Conservation (phyloP, 768 basidiomycete genomes). For the Paxillus rubicundulus region DNA sequence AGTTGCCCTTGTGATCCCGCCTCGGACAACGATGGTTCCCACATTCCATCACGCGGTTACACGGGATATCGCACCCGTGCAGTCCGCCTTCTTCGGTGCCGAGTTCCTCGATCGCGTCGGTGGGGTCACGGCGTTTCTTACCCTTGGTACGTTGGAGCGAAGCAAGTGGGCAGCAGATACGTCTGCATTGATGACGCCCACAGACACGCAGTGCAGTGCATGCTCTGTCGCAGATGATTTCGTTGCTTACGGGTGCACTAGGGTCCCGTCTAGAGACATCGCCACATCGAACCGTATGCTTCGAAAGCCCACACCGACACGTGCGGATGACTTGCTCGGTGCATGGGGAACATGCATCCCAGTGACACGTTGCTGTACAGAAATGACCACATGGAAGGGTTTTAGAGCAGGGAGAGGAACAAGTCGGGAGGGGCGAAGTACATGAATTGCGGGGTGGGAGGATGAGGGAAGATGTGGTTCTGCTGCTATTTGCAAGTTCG, state of each 20-base stretch:
- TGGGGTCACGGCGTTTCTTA: conserved; percentile 48
- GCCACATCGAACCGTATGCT: conserved; percentile 48
- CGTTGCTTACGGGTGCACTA: conserved; percentile 46
- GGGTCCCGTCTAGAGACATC: conserved; percentile 33
- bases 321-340: conserved; percentile 62
- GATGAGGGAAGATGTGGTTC: conserved; percentile 9
- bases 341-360: conserved; percentile 80
- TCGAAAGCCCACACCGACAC: conserved; percentile 84
- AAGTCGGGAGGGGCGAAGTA: conserved; percentile 78
- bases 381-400: conserved; percentile 69
- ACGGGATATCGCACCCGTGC: conserved; percentile 83
- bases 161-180: conserved; percentile 88
- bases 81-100: conserved; percentile 64
- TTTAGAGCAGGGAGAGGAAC: conserved; percentile 65
- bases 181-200: conserved; percentile 81
- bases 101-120: conserved; percentile 29
- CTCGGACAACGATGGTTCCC: conserved; percentile 79
- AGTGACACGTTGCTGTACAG: conserved; percentile 72
- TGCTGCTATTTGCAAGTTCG: conserved; percentile 10
- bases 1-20: conserved; percentile 79
- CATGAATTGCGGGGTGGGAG: conserved; percentile 54
- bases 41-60: conserved; percentile 68
- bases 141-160: conserved; percentile 61
- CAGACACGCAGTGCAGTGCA: conserved; percentile 80
- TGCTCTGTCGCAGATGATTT: conserved; percentile 76